Percentiles rank a stretch among this genome's conserved stretches.
phyloP scores from a whole-genome alignment of 1,284 basidiomycete genomes.

The Sporisorium sorghi region DNA sequence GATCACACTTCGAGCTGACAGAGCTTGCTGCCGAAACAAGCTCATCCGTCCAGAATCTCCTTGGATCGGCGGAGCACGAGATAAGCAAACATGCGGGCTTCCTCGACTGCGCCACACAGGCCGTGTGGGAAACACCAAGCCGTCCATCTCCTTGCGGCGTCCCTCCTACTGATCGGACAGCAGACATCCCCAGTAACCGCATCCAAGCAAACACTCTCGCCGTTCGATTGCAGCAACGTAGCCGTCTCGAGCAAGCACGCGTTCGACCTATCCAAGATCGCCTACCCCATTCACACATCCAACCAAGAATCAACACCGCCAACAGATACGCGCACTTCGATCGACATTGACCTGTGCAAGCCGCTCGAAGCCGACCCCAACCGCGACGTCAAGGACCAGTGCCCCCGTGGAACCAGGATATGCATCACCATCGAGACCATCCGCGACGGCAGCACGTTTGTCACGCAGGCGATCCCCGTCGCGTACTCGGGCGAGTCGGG shows the following conservation, averaged over 20 bases:
- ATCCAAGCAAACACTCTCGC: conserved; percentile 41
- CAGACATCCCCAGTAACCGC: conserved; percentile 8
- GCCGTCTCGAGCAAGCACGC: conserved; percentile 38
- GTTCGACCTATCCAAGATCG: conserved; percentile 47
- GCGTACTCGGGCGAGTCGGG: conserved; percentile 47
- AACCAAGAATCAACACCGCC: conserved; percentile 46
- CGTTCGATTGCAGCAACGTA: conserved; percentile 47
- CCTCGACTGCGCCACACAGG: conserved; percentile 5
- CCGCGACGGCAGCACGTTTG: conserved; percentile 46
- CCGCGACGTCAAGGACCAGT: conserved; percentile 46
- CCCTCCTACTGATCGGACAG: conserved; percentile 21
- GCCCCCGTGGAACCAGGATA: conserved; percentile 51
- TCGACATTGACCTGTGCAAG: conserved; percentile 53
- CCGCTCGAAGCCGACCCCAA: conserved; percentile 33
- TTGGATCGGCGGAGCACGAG: background rate
- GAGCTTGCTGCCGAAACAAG: background rate
- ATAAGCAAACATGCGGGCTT: conserved; percentile 13
- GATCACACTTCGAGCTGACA: background rate
- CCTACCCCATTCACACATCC: conserved; percentile 47
- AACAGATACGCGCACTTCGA: conserved; percentile 39
- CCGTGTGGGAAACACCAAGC: conserved; percentile 6
- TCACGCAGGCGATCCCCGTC: conserved; percentile 54
- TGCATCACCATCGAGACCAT: conserved; percentile 54
- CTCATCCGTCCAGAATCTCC: conserved; percentile 4
- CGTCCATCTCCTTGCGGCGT: conserved; percentile 10